Evolutionary conservation across 345 rosid genomes (phyloP).

Genomic region (Cardamine resedifolia): DNA sequence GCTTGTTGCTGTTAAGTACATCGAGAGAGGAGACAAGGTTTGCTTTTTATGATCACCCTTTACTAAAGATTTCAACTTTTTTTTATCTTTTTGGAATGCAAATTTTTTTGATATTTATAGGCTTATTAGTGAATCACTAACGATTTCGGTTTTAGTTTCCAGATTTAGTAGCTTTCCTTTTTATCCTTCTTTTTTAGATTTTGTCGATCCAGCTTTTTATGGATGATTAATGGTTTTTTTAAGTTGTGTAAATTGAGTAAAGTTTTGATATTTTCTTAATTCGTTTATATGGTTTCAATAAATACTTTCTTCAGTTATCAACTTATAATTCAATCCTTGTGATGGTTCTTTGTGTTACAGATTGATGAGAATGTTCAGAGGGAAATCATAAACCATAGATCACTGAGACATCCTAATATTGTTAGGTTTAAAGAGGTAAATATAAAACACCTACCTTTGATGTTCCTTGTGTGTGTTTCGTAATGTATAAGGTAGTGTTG

Average conservation of each 20-base stretch:
- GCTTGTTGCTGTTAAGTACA: slow-evolving; percentile 95
- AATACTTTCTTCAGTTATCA: neutral
- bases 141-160: slow-evolving; percentile 29
- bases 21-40: slow-evolving; percentile 94
- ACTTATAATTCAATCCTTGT: neutral
- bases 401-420: slow-evolving; percentile 68
- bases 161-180: slow-evolving; percentile 31
- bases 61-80: neutral
- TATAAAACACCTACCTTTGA: neutral
- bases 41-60: neutral
- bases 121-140: neutral
- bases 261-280: slow-evolving; percentile 6
- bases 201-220: neutral
- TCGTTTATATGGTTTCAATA: neutral
- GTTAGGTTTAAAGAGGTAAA: slow-evolving; percentile 65
- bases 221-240: neutral
- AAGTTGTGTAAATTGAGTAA: neutral
- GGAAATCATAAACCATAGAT: slow-evolving; percentile 77
- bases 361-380: slow-evolving; percentile 73
- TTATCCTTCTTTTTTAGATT: neutral
- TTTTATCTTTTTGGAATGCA: neutral
- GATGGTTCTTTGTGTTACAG: slow-evolving; percentile 33
- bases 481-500: neutral
- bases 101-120: slow-evolving; percentile 2
- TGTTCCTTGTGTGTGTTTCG: neutral